Conservation (phyloP, 73 alveolate genomes). For the Paramecium sonneborni region DNA sequence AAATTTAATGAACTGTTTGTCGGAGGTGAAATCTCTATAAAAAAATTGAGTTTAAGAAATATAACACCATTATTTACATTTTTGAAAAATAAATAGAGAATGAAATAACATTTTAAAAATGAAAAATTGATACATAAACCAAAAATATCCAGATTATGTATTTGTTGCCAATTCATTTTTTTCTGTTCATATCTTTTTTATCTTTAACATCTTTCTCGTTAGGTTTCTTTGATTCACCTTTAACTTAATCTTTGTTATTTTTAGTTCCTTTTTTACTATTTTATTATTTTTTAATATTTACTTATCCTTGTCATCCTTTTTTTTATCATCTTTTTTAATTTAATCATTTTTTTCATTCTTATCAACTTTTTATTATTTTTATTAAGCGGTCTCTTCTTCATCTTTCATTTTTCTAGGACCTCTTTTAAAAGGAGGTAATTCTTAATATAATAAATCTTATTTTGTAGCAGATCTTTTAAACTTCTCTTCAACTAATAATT, state of each 20-base stretch:
- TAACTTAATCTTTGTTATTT: background rate
- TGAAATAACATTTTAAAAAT: background rate
- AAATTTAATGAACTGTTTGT: background rate
- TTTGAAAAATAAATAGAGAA: background rate
- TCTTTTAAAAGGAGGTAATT: conserved; percentile 28
- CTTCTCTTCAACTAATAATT: background rate
- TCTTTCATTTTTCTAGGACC: background rate
- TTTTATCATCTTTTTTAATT: background rate
- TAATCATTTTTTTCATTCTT: background rate
- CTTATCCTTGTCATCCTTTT: background rate
- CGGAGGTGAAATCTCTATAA: background rate
- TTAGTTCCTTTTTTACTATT: background rate
- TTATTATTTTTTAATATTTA: background rate
- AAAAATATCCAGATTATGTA: background rate
- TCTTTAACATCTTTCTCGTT: background rate
- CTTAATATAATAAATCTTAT: background rate
- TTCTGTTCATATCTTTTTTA: background rate
- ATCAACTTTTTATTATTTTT: background rate
- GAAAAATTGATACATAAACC: background rate
- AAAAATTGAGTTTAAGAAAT: background rate
- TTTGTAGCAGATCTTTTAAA: background rate
- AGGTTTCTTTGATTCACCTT: background rate
- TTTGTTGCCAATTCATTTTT: background rate
- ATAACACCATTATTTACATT: background rate
- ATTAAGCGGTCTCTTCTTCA: background rate